Conservation (phyloP, 441 rosid species). For the Mallotus japonicus region DNA sequence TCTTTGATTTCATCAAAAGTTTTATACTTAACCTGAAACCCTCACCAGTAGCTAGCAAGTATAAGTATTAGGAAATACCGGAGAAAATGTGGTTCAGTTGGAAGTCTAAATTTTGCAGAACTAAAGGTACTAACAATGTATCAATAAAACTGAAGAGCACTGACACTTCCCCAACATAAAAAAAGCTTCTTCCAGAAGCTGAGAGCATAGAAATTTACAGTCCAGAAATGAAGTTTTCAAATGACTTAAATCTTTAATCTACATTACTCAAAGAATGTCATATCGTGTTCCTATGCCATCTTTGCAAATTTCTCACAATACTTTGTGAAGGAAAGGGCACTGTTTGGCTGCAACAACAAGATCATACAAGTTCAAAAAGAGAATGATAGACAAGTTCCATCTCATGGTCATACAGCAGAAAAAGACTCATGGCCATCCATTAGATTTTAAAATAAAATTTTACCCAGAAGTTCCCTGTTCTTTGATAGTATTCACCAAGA, state of each 20-base stretch:
- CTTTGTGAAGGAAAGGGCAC: neutral
- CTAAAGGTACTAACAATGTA: neutral
- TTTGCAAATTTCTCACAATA: neutral
- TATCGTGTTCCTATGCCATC: neutral
- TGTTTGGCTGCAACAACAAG: neutral
- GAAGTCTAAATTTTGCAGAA: neutral
- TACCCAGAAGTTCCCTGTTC: neutral
- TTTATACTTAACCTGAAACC: constrained; percentile 71
- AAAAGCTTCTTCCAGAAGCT: neutral
- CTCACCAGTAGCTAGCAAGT: constrained; percentile 16
- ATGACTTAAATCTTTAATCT: neutral
- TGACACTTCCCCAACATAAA: neutral
- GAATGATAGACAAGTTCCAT: neutral
- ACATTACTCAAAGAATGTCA: constrained; percentile 8
- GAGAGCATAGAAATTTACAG: neutral
- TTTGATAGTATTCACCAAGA: neutral
- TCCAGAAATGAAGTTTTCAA: neutral
- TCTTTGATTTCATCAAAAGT: constrained; percentile 74
- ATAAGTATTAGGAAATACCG: constrained; percentile 1
- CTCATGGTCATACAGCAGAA: neutral
- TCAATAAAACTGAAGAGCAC: neutral
- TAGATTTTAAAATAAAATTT: neutral
- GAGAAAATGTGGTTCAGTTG: neutral
- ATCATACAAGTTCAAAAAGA: neutral
- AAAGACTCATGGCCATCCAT: neutral